Evolutionary conservation across 129 eudicot species (phyloP).

Genomic region (Tanacetum coccineum): DNA sequence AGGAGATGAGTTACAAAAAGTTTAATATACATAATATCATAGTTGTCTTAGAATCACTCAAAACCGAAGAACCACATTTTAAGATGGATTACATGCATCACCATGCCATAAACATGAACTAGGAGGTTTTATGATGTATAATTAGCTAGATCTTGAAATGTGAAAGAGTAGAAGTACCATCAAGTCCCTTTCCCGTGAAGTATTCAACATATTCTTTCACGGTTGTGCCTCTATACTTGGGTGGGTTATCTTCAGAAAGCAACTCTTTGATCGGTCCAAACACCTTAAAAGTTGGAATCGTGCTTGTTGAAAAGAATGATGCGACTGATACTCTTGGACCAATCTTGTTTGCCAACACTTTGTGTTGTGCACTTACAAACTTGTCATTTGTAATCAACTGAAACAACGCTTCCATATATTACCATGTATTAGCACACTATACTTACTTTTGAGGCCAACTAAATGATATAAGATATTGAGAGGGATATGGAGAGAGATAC

Average conservation of each 20-base stretch:
- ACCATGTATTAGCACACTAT: not conserved
- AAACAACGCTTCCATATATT: conserved; percentile 5
- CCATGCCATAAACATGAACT: too few species aligned
- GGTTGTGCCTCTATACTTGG: conserved; percentile 39
- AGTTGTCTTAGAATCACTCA: too few species aligned
- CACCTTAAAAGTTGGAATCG: conserved; percentile 1
- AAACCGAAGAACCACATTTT: too few species aligned
- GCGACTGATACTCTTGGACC: conserved; percentile 64
- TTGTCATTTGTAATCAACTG: conserved; percentile 33
- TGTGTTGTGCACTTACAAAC: too few species aligned
- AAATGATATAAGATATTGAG: not conserved
- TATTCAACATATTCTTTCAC: conserved; percentile 22
- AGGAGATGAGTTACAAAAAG: too few species aligned
- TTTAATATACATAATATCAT: too few species aligned
- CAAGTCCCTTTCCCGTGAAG: conserved; percentile 14
- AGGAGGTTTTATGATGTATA: not conserved
- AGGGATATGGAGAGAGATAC: not conserved
- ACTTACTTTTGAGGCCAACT: not conserved
- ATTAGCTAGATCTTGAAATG: conserved; percentile 35
- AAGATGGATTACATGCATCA: too few species aligned
- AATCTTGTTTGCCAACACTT: not conserved
- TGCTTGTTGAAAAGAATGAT: conserved; percentile 31
- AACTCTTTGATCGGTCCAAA: conserved; percentile 49
- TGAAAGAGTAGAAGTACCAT: conserved; percentile 6
- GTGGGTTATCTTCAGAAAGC: conserved; percentile 19